Evolutionary conservation across 2,329 filamentous ascomycete genomes (phyloP).

Genomic region (Didymellaceae sp.): DNA sequence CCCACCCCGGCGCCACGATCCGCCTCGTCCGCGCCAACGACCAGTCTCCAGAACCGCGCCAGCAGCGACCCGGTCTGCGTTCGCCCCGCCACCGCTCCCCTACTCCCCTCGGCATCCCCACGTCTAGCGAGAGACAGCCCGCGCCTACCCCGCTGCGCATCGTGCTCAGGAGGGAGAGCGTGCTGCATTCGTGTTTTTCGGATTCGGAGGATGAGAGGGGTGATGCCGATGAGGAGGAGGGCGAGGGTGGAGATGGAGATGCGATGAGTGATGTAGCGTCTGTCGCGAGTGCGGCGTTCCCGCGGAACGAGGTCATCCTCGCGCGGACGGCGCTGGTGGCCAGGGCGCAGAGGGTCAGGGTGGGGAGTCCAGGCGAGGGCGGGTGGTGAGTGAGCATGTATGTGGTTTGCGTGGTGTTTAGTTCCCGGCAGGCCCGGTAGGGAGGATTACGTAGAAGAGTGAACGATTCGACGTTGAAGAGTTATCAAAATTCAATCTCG

Average conservation of each 20-base stretch:
- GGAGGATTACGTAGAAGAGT: too few relatives aligned
- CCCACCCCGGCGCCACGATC: conserved; percentile 10
- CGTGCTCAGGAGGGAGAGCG: not conserved
- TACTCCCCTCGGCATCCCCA: conserved; percentile 21
- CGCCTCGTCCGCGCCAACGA: not conserved
- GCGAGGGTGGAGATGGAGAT: not conserved
- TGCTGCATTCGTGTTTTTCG: conserved; percentile 18
- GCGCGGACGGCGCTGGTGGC: conserved; percentile 3
- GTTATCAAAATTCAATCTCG: too few relatives aligned
- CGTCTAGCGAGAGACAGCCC: not conserved
- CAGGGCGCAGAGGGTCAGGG: conserved; percentile 1
- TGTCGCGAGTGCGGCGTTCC: not conserved
- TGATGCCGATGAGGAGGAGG: not conserved
- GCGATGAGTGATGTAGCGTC: not conserved
- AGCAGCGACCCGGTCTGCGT: conserved; percentile 8
- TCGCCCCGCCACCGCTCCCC: conserved; percentile 17
- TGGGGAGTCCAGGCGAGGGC: too few relatives aligned
- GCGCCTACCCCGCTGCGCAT: not conserved
- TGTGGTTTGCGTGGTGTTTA: too few relatives aligned
- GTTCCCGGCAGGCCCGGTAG: too few relatives aligned
- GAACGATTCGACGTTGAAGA: too few relatives aligned
- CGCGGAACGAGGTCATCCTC: not conserved
- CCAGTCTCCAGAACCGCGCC: too few relatives aligned
- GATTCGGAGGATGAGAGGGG: conserved; percentile 2
- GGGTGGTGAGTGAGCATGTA: too few relatives aligned